Base-by-base conservation (phyloP, 2,329 filamentous ascomycete genomes). In the Monosporascus sp. region DNA sequence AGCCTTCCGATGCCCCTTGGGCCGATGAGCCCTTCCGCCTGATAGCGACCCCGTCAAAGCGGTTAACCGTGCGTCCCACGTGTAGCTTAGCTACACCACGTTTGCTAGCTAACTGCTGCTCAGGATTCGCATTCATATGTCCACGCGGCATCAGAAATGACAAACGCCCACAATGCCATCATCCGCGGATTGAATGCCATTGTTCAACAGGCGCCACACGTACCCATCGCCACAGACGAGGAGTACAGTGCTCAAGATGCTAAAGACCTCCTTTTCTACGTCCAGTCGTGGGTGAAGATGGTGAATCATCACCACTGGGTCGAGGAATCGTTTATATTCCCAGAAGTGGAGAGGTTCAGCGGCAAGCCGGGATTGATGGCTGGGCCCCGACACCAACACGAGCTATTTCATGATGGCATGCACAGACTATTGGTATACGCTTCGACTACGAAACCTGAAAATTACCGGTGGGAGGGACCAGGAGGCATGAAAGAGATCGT, bases 301-400 rank as follows among this genome's bases (percentile, higher is more conserved):
- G 64, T 72, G 5, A 57, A 70, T 36, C 67, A 71, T 52, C 70
- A 72, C 52, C 70, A 72, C 51, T 49, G 57, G 1, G 54, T 60
- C 39, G 70, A 72, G 51, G 70, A 72, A 49, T 52, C 46, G 0
- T 53, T 61, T 45, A 67, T 70, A 27, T 72, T 73, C 52, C 69
- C 70, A 1, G 64, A 59, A 31, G 53, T 71, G 6, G 66, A 68
- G 37, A 62, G 60, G n/a, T 56, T 68, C 22, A 63, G 62, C 7
- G 60, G 62, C 6, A 57, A 62, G 36, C 57, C 59, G 0, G 65
- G 62, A 1, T 36, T 68, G 3, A 72, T 72, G 69, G 59, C 64
- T 3, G 57, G 51, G 6, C 67, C 69, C 25, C 52, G 62, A n/a
- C 56, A 64, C 20, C 66, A 72, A 52, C 70, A 72, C 56, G 56